Conservation (phyloP, 1,284 basidiomycete genomes). For the Abortiporus biennis region DNA sequence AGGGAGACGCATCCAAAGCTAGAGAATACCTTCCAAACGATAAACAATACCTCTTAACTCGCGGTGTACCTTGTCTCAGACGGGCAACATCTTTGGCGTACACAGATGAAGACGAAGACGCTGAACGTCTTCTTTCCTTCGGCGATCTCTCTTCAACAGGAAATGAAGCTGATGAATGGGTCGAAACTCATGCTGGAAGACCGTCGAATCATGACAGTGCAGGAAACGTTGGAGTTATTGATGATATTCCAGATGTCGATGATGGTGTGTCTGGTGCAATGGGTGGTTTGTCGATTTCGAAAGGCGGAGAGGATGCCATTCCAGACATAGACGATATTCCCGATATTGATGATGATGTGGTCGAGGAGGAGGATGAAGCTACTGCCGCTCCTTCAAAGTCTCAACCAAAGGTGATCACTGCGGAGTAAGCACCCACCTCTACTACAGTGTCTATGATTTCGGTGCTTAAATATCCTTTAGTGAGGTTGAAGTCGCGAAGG, state of each 20-base stretch:
- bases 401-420: slow-evolving; percentile 18
- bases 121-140: slow-evolving; percentile 81
- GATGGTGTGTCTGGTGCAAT: slow-evolving; percentile 73
- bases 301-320: slow-evolving; percentile 37
- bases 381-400: slow-evolving; percentile 61
- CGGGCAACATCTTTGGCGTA: slow-evolving; percentile 90
- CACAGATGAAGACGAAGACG: slow-evolving; percentile 92
- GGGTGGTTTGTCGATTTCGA: slow-evolving; percentile 57
- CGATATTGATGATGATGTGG: slow-evolving; percentile 31
- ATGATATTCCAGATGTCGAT: slow-evolving; percentile 87
- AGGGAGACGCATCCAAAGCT: slow-evolving; percentile 77
- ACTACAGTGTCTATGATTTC: not conserved
- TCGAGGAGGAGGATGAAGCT: slow-evolving; percentile 63
- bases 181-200: slow-evolving; percentile 80
- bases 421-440: slow-evolving; percentile 21
- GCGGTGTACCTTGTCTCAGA: slow-evolving; percentile 88
- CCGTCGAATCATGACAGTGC: slow-evolving; percentile 44
- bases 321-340: slow-evolving; percentile 35
- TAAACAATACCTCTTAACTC: slow-evolving; percentile 95
- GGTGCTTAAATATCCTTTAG: slow-evolving; percentile 25
- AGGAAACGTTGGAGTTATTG: slow-evolving; percentile 51
- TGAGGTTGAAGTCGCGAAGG: slow-evolving; percentile 57
- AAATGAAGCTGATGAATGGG: slow-evolving; percentile 75
- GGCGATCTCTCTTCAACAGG: slow-evolving; percentile 50
- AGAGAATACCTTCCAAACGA: slow-evolving; percentile 90